Conservation (phyloP, 768 basidiomycete species). For the Phylloporus arenicola region DNA sequence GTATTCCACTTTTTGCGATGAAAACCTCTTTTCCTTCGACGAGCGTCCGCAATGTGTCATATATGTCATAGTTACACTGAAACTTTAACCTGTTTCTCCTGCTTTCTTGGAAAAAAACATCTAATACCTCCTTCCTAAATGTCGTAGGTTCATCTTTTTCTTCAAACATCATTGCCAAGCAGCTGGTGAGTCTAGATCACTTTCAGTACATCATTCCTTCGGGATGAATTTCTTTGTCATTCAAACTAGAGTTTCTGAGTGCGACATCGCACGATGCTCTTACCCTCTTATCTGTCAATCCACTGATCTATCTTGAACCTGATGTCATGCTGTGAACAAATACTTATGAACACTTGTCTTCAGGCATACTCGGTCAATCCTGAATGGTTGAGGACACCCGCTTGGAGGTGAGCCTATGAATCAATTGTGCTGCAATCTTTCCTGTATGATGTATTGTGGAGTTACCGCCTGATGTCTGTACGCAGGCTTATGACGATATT, state of each 20-base stretch:
- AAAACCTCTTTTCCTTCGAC: slow-evolving; percentile 38
- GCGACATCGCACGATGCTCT: slow-evolving; percentile 64
- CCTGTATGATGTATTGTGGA: slow-evolving; percentile 43
- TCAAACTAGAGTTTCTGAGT: slow-evolving; percentile 96
- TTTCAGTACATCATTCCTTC: slow-evolving; percentile 9
- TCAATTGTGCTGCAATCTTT: not conserved
- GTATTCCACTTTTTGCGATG: slow-evolving; percentile 40
- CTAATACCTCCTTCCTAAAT: slow-evolving; percentile 12
- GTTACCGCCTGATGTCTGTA: slow-evolving; percentile 75
- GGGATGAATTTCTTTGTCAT: slow-evolving; percentile 55
- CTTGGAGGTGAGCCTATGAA: slow-evolving; percentile 4
- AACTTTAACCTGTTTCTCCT: slow-evolving; percentile 33
- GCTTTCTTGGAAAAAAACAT: not conserved
- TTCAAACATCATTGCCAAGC: not conserved
- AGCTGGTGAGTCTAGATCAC: slow-evolving; percentile 7
- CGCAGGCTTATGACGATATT: slow-evolving; percentile 55
- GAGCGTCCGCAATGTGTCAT: slow-evolving; percentile 55
- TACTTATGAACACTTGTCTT: slow-evolving; percentile 1
- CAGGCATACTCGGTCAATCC: not conserved
- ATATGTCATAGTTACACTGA: slow-evolving; percentile 95
- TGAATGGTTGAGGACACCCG: not conserved
- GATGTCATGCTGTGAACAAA: not conserved
- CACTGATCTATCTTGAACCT: slow-evolving; percentile 43
- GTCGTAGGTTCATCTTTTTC: not conserved
- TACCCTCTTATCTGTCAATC: slow-evolving; percentile 49